A percentile compares a stretch with the other conserved stretches of the same genome.
Evolutionary conservation across 768 basidiomycete genomes (phyloP).

Genomic region (Dioszegia hungarica): DNA sequence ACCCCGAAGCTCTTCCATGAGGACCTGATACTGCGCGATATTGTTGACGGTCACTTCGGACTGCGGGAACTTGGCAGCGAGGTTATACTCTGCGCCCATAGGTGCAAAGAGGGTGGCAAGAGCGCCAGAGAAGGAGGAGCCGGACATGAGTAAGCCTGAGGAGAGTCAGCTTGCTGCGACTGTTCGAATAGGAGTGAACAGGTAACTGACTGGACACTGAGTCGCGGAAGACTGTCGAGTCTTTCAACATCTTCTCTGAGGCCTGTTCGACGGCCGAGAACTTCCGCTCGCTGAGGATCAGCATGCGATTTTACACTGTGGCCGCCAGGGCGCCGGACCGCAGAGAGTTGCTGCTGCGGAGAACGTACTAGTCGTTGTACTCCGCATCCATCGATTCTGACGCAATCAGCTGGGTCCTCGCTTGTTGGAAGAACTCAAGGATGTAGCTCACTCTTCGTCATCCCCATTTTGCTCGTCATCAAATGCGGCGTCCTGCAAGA

Average conservation of each 20-base stretch:
- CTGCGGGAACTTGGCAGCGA: constrained; percentile 72
- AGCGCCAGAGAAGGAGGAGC: constrained; percentile 48
- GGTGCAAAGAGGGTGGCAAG: constrained; percentile 50
- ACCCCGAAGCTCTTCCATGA: constrained; percentile 74
- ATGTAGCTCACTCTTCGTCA: constrained; percentile 74
- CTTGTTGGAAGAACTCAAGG: constrained; percentile 2
- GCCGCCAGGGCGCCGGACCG: not conserved
- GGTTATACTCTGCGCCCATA: constrained; percentile 64
- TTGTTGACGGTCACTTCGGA: constrained; percentile 71
- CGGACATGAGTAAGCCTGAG: constrained; percentile 48
- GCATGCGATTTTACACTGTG: not conserved
- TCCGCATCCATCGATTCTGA: constrained; percentile 77
- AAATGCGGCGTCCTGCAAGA: constrained; percentile 75
- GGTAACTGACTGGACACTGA: constrained; percentile 62
- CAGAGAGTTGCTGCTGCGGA: not conserved
- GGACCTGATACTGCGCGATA: constrained; percentile 64
- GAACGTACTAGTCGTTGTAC: constrained; percentile 70
- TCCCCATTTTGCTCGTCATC: constrained; percentile 79
- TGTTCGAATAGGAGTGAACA: not conserved
- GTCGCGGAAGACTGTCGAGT: constrained; percentile 80
- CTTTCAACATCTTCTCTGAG: constrained; percentile 85
- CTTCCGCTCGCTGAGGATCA: constrained; percentile 55
- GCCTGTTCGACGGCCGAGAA: constrained; percentile 72
- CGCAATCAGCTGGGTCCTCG: constrained; percentile 8
- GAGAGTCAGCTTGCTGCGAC: not conserved